Conservation (phyloP, 164 flowering plant genomes). For the Sedum album region DNA sequence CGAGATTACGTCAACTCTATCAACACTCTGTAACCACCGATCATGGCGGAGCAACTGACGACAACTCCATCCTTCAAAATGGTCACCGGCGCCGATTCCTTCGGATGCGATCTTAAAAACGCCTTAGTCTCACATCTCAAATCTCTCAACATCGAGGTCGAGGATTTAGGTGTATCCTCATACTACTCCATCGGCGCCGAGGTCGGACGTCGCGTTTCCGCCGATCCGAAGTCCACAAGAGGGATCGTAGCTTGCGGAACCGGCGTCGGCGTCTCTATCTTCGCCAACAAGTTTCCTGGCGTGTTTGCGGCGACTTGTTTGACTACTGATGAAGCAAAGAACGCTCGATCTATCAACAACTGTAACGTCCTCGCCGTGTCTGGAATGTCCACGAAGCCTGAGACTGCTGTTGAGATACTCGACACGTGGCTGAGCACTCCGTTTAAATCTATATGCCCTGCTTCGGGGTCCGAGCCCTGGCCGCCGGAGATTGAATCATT, state of each 20-base stretch:
- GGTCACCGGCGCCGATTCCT: conserved; percentile 79
- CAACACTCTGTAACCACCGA: background rate
- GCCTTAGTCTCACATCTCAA: conserved; percentile 66
- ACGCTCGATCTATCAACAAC: conserved; percentile 82
- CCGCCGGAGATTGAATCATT: conserved; percentile 41
- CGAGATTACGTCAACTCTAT: background rate
- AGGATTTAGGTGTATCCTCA: conserved; percentile 73
- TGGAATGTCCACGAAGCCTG: conserved; percentile 52
- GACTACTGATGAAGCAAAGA: conserved; percentile 51
- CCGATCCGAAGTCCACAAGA: conserved; percentile 23
- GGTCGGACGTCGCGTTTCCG: conserved; percentile 60
- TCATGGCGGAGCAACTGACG: conserved; percentile 1
- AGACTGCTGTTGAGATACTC: conserved; percentile 54
- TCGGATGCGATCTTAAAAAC: conserved; percentile 68
- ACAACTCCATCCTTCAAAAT: conserved; percentile 35
- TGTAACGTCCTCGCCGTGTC: conserved; percentile 85
- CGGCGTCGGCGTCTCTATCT: conserved; percentile 81
- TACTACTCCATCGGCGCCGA: conserved; percentile 82
- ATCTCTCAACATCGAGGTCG: conserved; percentile 65
- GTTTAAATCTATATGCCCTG: conserved; percentile 85
- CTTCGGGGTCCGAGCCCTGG: conserved; percentile 59
- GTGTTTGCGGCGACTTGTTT: conserved; percentile 74
- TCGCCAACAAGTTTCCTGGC: conserved; percentile 92
- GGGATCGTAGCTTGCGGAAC: conserved; percentile 93
- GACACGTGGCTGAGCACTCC: conserved; percentile 64